Base-by-base conservation (phyloP, 148 eudicot species). In the Spergularia bocconei region DNA sequence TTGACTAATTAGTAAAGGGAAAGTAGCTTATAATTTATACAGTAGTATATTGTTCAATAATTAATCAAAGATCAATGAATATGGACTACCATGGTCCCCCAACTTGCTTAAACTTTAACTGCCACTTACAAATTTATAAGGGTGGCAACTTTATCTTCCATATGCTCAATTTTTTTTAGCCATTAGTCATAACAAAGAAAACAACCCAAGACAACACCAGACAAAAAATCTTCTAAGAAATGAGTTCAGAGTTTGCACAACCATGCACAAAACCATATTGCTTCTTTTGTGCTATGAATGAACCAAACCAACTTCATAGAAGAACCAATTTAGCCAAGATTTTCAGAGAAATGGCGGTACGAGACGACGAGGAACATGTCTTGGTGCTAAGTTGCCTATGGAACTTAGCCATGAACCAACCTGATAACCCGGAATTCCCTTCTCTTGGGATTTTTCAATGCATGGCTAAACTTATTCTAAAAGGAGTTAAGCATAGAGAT, bases 231-330 rank as follows among this genome's bases (percentile, higher is more conserved):
- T 33, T 33, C 15, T 13, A 14, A n/a, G 23, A 57, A 67, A 81
- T 81, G 75, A 73, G 73, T 25, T 79, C 70, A 57, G 2, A 68
- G 51, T 67, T 39, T 21, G 7, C 10, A 66, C 16, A 77, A 71
- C 63, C 81, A 78, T 88, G 91, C 84, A 69, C 63, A 48, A 82
- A 88, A 8, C 74, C 84, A 8, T 48, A 67, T 73, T 93, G 91
- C 63, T 90, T 93, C 87, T 91, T 90, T 76, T 93, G 98, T 87
- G 79, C 82, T 56, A 82, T 93, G 87, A 85, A 87, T 74, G 91
- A 87, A 72, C 87, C 88, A 66, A 79, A 86, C 72, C 81, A 87
- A 66, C 38, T 67, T 62, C 25, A 62, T 15, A 86, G 91, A 67
- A 86, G 85, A 79, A 59, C 54, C 50, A 62, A 73, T n/a, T 74